A percentile compares a stretch with the other conserved stretches of the same genome.
These are phyloP conservation scores for Phytophthora tubulina DNA, from an alignment of 352 stramenopile species.

Conservation along the genomic window DNA sequence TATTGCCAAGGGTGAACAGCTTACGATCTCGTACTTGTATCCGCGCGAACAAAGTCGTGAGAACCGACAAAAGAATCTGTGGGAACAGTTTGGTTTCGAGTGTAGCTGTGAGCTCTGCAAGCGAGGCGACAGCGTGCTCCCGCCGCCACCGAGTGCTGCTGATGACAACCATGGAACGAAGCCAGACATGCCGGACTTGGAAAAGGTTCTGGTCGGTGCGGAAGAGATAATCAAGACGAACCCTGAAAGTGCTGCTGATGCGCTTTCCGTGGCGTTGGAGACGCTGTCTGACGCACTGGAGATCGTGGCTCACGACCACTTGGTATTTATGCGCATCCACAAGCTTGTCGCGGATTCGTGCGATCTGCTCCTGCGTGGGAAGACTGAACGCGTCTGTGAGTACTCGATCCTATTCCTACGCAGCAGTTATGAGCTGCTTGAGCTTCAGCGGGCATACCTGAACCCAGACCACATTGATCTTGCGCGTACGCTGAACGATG, in stretches of 20 bases:
- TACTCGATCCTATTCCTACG: conserved; percentile 90
- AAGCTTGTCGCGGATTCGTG: conserved; percentile 93
- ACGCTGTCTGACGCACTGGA: conserved; percentile 85
- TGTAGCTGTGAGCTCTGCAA: conserved; percentile 75
- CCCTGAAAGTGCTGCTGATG: conserved; percentile 50
- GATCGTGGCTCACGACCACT: conserved; percentile 85
- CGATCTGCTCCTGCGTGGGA: conserved; percentile 79
- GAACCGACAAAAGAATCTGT: conserved; percentile 81
- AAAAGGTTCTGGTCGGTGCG: conserved; percentile 65
- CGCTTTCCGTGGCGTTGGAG: conserved; percentile 79
- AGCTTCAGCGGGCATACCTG: conserved; percentile 86
- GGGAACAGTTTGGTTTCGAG: conserved; percentile 93
- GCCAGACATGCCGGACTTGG: conserved; percentile 63
- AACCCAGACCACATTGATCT: conserved; percentile 93
- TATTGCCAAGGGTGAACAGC: conserved; percentile 88
- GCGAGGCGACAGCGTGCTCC: conserved; percentile 76
- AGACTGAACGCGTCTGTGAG: conserved; percentile 74
- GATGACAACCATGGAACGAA: conserved; percentile 29
- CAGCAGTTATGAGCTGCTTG: conserved; percentile 87
- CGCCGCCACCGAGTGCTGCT: conserved; percentile 36
- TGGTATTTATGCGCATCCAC: conserved; percentile 92
- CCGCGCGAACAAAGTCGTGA: conserved; percentile 90
- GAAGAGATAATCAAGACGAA: conserved; percentile 73
- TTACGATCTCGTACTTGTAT: conserved; percentile 96
- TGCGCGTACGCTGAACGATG: conserved; percentile 91